Percentiles rank a stretch among this genome's conserved stretches.
phyloP scores from a whole-genome alignment of 2,329 filamentous ascomycete species.

The Aspergillus sergii region DNA sequence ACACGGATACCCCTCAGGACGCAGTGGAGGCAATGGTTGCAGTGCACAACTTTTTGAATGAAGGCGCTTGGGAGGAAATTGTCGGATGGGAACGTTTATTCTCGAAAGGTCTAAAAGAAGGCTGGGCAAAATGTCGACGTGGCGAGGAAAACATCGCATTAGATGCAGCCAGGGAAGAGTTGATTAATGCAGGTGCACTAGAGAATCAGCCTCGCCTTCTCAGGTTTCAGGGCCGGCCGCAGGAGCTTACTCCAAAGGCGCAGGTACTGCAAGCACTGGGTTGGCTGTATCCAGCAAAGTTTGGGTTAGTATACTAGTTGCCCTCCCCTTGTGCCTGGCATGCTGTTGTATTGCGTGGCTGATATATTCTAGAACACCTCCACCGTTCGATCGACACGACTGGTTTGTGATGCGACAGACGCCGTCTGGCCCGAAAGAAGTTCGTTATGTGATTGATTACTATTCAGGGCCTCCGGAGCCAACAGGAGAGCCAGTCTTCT shows the following conservation, averaged over 20 bases:
- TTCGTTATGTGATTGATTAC: constrained; percentile 96
- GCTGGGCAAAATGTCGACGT: constrained; percentile 72
- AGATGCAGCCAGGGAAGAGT: constrained; percentile 56
- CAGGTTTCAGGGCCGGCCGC: constrained; percentile 85
- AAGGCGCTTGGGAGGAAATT: constrained; percentile 96
- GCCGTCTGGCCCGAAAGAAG: constrained; percentile 69
- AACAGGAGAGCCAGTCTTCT: constrained; percentile 91
- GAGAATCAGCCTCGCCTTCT: constrained; percentile 69
- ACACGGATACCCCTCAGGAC: constrained; percentile 89
- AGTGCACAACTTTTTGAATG: constrained; percentile 97
- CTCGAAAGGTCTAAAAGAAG: constrained; percentile 68
- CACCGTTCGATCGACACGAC: constrained; percentile 95
- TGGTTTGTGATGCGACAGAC: constrained; percentile 84
- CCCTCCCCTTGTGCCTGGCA: neutral
- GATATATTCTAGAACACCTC: constrained; percentile 61
- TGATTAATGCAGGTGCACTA: constrained; percentile 31
- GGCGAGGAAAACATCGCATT: constrained; percentile 69
- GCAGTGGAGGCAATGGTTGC: constrained; percentile 97
- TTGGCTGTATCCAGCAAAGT: constrained; percentile 76
- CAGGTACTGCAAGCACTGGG: constrained; percentile 79
- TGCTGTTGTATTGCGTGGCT: neutral
- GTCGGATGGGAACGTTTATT: constrained; percentile 92
- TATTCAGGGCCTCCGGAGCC: constrained; percentile 82
- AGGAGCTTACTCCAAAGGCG: constrained; percentile 89
- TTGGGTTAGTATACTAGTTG: constrained; percentile 58